Base-by-base conservation (phyloP, 176 grass and related monocot genomes). In the Oryza officinalis region DNA sequence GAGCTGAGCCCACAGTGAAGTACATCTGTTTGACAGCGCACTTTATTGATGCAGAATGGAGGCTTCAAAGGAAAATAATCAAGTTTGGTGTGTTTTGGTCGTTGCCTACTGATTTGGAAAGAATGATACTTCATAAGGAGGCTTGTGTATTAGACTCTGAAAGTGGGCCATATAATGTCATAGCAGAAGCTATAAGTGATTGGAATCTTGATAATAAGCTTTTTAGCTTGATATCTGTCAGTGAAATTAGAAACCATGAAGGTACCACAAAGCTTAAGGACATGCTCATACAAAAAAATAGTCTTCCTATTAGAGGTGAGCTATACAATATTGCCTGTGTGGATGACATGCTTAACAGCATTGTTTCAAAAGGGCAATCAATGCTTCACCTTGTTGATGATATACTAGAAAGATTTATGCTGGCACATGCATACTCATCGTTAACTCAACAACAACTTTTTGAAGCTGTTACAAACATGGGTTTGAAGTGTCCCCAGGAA, bases 131-230 rank as follows among this genome's bases (percentile, higher is more conserved):
- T 30, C 35, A 28, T 77, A 89, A 89, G 77, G 87, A 89, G 66
- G 71, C 78, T 8, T 77, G 64, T 59, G 52, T 85, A n/a, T 52
- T 71, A 76, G 82, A 85, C 13, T 89, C 77, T 71, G 77, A 76
- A 10, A 70, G 28, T 85, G 87, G 87, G 32, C 13, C 77, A 52
- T 85, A 76, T 76, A 77, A 89, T 81, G 83, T 85, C 78, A 89
- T 89, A 85, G 26, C 35, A 65, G 87, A 86, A 54, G 87, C 87
- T 81, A 81, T 89, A 85, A 85, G 78, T 65, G 87, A 89, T 32
- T 89, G 87, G 88, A 89, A 89, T 86, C 83, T 89, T 89, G 88
- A 89, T 65, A 14, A 49, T 25, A 89, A 89, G 57, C 83, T 81
- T 81, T 72, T 89, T 13, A 81, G 83, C 72, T 77, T 89, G 54